These are phyloP conservation scores for Globisporangium irregulare DNA, from an alignment of 352 stramenopile genomes.

Conservation along the genomic window DNA sequence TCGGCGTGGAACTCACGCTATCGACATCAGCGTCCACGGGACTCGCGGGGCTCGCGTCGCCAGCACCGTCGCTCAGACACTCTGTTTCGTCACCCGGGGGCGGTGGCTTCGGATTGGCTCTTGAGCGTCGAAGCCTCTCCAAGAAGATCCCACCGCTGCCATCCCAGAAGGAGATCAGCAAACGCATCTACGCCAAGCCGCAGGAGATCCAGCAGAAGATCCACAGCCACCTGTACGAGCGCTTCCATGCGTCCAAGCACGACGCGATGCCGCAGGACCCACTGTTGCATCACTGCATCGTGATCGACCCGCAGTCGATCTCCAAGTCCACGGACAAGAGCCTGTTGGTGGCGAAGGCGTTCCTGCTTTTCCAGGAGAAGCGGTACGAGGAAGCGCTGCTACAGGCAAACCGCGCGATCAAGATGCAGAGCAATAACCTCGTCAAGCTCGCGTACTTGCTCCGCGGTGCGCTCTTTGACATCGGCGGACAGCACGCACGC, in stretches of 20 bases:
- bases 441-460: slow-evolving; percentile 63
- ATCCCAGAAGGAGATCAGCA: slow-evolving; percentile 54
- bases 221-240: slow-evolving; percentile 54
- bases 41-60: slow-evolving; percentile 8
- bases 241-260: slow-evolving; percentile 34
- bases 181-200: slow-evolving; percentile 57
- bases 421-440: slow-evolving; percentile 51
- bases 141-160: slow-evolving; percentile 55
- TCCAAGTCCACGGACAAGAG: slow-evolving; percentile 33
- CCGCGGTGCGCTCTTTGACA: slow-evolving; percentile 53
- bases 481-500: slow-evolving; percentile 33
- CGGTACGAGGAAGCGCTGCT: slow-evolving; percentile 53
- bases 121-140: slow-evolving; percentile 20
- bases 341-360: slow-evolving; percentile 51
- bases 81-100: slow-evolving; percentile 10
- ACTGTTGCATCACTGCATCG: slow-evolving; percentile 60
- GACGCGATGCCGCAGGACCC: slow-evolving; percentile 57
- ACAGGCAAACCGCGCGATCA: slow-evolving; percentile 51
- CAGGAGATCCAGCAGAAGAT: slow-evolving; percentile 70
- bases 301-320: slow-evolving; percentile 43
- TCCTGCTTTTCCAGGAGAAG: slow-evolving; percentile 53
- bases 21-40: slow-evolving; percentile 10
- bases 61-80: slow-evolving; percentile 4
- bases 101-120: slow-evolving; percentile 8
- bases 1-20: slow-evolving; percentile 42